Percentiles rank a stretch among this genome's conserved stretches.
Evolutionary conservation across 768 basidiomycete species (phyloP).

Genomic region (Crepidotus variabilis): DNA sequence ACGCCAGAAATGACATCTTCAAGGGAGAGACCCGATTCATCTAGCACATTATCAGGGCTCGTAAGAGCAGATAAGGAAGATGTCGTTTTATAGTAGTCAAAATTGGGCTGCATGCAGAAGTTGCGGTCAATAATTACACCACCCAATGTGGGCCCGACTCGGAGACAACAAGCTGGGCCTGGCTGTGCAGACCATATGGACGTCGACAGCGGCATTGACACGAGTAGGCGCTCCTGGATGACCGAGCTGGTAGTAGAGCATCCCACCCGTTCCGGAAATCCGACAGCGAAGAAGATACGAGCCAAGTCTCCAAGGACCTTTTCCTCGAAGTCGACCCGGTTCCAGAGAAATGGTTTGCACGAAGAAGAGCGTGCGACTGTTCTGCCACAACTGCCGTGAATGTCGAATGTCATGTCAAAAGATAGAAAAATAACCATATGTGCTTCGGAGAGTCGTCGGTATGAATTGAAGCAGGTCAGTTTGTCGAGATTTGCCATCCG

Average conservation of each 20-base stretch:
- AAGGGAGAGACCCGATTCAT: too few species aligned
- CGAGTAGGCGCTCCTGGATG: not conserved
- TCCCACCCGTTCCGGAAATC: not conserved
- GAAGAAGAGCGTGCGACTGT: not conserved
- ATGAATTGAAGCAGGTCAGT: conserved; percentile 32
- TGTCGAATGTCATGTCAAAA: not conserved
- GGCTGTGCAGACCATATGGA: not conserved
- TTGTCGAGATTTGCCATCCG: conserved; percentile 13
- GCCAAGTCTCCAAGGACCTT: not conserved
- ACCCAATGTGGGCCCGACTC: not conserved
- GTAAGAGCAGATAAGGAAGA: not conserved
- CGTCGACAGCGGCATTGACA: not conserved
- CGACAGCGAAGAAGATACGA: not conserved
- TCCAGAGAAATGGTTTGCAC: not conserved
- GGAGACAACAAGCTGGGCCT: not conserved
- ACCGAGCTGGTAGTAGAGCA: not conserved
- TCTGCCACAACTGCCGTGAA: not conserved
- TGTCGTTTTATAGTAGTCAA: not conserved
- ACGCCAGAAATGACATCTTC: too few species aligned
- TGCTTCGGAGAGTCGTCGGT: conserved; percentile 9
- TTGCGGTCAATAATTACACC: not conserved
- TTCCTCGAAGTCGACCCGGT: not conserved
- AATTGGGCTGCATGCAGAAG: too few species aligned
- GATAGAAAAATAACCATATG: not conserved
- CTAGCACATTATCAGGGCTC: too few species aligned